These are phyloP conservation scores for Wickerhamiella cacticola DNA, from an alignment of 805 yeast genomes.

Conservation along the genomic window DNA sequence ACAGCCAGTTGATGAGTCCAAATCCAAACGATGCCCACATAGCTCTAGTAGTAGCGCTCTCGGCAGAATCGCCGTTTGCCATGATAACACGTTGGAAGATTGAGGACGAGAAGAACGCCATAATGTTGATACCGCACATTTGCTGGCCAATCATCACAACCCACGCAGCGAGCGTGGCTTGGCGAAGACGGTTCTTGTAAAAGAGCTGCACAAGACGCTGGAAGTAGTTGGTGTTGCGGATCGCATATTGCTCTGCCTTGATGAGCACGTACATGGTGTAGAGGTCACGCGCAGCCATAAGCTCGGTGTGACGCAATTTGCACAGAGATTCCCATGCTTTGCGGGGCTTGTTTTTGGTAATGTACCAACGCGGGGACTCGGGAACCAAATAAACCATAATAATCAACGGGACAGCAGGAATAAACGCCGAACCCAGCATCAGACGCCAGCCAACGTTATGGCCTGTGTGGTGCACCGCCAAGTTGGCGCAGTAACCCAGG, in stretches of 20 bases:
- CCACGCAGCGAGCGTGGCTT: conserved; percentile 70
- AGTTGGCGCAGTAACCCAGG: conserved; percentile 49
- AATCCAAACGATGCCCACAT: conserved; percentile 77
- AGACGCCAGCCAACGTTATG: conserved; percentile 49
- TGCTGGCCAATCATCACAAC: conserved; percentile 84
- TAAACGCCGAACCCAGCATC: conserved; percentile 52
- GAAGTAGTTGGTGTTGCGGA: conserved; percentile 33
- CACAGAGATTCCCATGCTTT: conserved; percentile 42
- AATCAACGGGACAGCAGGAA: conserved; percentile 40
- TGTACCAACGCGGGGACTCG: conserved; percentile 61
- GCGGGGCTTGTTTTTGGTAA: conserved; percentile 38
- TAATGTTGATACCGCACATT: conserved; percentile 80
- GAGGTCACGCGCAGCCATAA: conserved; percentile 55
- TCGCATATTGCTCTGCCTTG: conserved; percentile 35
- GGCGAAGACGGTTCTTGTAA: conserved; percentile 48
- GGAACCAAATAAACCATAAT: conserved; percentile 48
- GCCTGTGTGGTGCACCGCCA: conserved; percentile 41
- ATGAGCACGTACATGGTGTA: conserved; percentile 45
- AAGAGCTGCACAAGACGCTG: conserved; percentile 19
- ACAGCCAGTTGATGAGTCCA: conserved; percentile 66
- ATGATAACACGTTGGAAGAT: conserved; percentile 42
- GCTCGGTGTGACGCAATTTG: conserved; percentile 35
- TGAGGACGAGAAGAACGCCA: conserved; percentile 72
- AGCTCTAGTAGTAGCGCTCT: conserved; percentile 46
- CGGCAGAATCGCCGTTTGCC: conserved; percentile 33